Conservation (phyloP, 768 basidiomycete species). For the Tulasnella sp. region DNA sequence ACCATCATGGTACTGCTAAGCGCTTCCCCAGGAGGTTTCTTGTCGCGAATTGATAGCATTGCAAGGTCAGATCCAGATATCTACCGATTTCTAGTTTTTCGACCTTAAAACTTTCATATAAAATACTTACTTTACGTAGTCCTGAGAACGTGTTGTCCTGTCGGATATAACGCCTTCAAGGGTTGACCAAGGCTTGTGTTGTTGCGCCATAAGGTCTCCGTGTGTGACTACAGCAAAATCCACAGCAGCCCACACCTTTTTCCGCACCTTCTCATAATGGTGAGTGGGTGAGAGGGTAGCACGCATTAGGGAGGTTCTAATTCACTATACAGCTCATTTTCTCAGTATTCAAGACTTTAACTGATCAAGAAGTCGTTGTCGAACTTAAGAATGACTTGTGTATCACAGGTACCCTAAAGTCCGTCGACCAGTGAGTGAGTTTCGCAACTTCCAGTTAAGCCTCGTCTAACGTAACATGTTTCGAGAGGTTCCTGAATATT, state of each 20-base stretch:
- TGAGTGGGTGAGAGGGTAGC: neutral
- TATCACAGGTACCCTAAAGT: conserved; percentile 92
- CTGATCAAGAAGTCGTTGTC: conserved; percentile 93
- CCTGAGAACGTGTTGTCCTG: neutral
- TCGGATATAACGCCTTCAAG: no score
- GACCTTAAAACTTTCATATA: neutral
- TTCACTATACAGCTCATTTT: conserved; percentile 66
- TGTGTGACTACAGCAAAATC: conserved; percentile 1
- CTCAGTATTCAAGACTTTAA: conserved; percentile 98
- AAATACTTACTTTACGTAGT: neutral
- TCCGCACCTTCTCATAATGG: neutral
- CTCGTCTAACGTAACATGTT: neutral
- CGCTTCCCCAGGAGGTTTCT: neutral
- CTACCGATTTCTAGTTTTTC: neutral
- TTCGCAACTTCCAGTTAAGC: conserved; percentile 22
- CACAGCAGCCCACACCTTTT: neutral
- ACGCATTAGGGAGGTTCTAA: neutral
- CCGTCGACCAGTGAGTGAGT: conserved; percentile 86
- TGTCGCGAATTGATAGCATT: neutral
- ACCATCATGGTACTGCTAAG: neutral
- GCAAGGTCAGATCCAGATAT: neutral
- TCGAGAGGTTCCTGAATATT: conserved; percentile 83
- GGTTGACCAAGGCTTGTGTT: neutral
- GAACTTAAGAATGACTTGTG: conserved; percentile 99
- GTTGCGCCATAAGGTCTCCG: neutral